Evolutionary conservation across 2,329 filamentous ascomycete species (phyloP), one percentile per base, ranked within the genome.

Genomic region (Apiospora hydei): DNA sequence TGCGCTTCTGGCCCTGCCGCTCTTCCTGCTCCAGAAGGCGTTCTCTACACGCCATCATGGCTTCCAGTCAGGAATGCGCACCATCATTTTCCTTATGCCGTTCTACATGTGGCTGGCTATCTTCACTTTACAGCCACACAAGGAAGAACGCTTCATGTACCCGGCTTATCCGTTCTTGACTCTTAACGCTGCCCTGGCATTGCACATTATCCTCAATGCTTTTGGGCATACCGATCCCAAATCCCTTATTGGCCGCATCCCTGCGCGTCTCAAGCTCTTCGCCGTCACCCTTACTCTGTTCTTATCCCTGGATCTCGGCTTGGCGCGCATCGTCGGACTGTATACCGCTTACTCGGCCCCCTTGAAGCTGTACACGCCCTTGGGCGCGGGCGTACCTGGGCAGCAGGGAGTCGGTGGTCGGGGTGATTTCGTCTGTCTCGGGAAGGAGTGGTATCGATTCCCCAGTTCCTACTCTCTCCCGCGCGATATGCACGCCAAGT

Each of bases 141-240:
- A 99, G 79, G 96, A 99, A 81, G 96, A 99, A 83, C 89, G 96
- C 8, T 99, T 99, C 85, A 98, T 99, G 95, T 99, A 98, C 78
- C 96, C 96, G 0, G 93, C 91, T 2, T 99, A 99, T 78, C 96
- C 96, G 0, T 94, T 96, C 74, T 86, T 99, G 49, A 93, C 93
- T 0, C 86, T 99, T 47, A 98, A 98, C 78, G 95, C 95, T 3
- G 93, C 96, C 11, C 88, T 98, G 70, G 89, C 94, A 4, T 85
- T 97, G 47, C 95, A 98, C 81, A 92, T 97, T 72, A 79, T 97
- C 1, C 87, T 98, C 21, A 87, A 91, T 16, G 91, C 92, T 49
- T 83, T 98, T 67, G 94, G 95, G 24, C 91, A 90, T 30, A 88
- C 88, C 1, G 88, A 94, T 73, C 90, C 92, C 0, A 90, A 88